phyloP scores from a whole-genome alignment of 2,329 filamentous ascomycete species.

The Pseudogymnoascus sp. region DNA sequence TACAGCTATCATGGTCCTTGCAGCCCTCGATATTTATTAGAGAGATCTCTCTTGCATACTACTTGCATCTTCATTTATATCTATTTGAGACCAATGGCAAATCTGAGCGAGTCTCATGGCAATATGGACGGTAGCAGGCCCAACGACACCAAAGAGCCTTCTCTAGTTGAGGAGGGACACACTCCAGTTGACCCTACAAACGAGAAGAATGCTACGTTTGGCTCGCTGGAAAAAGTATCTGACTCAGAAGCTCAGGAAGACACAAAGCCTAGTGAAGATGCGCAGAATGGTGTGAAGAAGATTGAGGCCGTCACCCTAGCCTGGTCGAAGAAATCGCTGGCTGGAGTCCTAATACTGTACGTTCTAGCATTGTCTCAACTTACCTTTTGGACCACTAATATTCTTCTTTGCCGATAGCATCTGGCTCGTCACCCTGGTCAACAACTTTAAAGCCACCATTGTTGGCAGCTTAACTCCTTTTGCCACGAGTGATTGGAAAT shows the following conservation, averaged over 20 bases:
- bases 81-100: neutral
- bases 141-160: neutral
- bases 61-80: neutral
- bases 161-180: neutral
- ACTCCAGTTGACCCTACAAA: neutral
- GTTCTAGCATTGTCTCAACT: conserved; percentile 18
- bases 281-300: conserved; percentile 37
- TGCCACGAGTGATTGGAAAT: conserved; percentile 21
- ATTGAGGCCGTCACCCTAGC: conserved; percentile 44
- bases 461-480: conserved; percentile 22
- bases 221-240: neutral
- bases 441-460: conserved; percentile 33
- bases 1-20: neutral
- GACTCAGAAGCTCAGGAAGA: conserved; percentile 15
- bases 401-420: conserved; percentile 31
- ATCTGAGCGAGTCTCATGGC: conserved; percentile 11
- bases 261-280: conserved; percentile 18
- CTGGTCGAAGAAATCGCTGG: conserved; percentile 40
- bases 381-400: neutral
- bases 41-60: neutral
- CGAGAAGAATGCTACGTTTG: neutral
- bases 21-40: neutral
- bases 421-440: conserved; percentile 36
- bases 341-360: conserved; percentile 39
- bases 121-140: conserved; percentile 9